These are phyloP conservation scores for Vanrija pseudolonga DNA, from an alignment of 1,284 basidiomycete species.

Conservation along the genomic window DNA sequence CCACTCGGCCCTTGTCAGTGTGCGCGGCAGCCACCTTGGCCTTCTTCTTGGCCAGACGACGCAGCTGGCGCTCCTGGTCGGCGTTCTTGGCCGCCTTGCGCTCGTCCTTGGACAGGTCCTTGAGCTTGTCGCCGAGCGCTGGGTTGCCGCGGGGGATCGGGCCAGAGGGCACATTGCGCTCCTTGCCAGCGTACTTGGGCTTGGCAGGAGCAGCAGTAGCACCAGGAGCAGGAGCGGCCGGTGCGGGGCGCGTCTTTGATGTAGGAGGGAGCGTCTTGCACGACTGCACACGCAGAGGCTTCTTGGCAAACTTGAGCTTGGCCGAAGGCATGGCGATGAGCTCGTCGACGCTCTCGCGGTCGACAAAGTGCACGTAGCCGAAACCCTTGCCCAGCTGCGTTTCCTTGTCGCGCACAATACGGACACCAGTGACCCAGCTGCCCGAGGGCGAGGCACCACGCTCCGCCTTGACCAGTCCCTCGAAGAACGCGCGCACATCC, in stretches of 20 bases:
- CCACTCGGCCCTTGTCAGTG: conserved; percentile 59
- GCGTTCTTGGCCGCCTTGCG: conserved; percentile 73
- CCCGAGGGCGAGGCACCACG: conserved; percentile 54
- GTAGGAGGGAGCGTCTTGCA: conserved; percentile 61
- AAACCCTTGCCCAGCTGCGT: conserved; percentile 98
- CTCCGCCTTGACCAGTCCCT: conserved; percentile 70
- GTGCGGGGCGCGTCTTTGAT: conserved; percentile 14
- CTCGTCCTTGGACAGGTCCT: conserved; percentile 73
- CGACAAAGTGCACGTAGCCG: conserved; percentile 84
- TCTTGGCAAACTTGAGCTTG: conserved; percentile 83
- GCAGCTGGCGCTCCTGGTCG: conserved; percentile 71
- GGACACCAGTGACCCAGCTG: conserved; percentile 75
- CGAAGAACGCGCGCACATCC: conserved; percentile 81
- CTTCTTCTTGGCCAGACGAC: conserved; percentile 85
- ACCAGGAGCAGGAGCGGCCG: conserved; percentile 17
- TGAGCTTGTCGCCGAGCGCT: conserved; percentile 68
- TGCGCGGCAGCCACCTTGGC: conserved; percentile 37
- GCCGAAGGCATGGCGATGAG: conserved; percentile 68
- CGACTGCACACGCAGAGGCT: conserved; percentile 77
- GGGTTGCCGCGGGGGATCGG: conserved; percentile 71
- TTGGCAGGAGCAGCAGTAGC: conserved; percentile 2
- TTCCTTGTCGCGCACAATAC: conserved; percentile 84
- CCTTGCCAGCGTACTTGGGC: conserved; percentile 3
- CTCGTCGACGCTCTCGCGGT: conserved; percentile 84
- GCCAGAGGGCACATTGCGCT: conserved; percentile 1